Conservation (phyloP, 83 land plant genomes). For the Picea abies region DNA sequence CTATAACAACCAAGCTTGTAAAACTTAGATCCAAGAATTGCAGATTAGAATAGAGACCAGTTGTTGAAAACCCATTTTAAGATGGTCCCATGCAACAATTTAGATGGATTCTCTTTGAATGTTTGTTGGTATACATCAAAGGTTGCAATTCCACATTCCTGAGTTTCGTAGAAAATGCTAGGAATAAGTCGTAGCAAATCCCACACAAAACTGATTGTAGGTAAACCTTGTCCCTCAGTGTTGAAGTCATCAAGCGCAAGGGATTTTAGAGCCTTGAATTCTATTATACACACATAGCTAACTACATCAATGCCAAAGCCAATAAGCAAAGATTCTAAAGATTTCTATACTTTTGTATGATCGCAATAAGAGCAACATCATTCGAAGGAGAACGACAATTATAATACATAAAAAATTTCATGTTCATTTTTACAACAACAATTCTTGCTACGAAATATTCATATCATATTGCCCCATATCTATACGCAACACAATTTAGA, state of each 20-base stretch:
- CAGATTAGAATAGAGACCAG: slow-evolving; percentile 23
- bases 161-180: slow-evolving; percentile 25
- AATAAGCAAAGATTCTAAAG: slow-evolving; percentile 31
- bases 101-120: slow-evolving; percentile 30
- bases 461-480: slow-evolving; percentile 19
- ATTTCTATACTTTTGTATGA: slow-evolving; percentile 26
- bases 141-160: slow-evolving; percentile 43
- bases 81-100: too few relatives aligned
- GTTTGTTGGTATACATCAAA: slow-evolving; percentile 24
- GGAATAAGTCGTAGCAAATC: slow-evolving; percentile 19
- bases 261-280: slow-evolving; percentile 26
- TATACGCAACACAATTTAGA: slow-evolving; percentile 17
- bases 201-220: slow-evolving; percentile 29
- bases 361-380: slow-evolving; percentile 18
- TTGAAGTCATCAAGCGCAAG: slow-evolving; percentile 26
- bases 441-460: slow-evolving; percentile 24
- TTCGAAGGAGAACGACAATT: slow-evolving; percentile 19
- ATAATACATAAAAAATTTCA: slow-evolving; percentile 18
- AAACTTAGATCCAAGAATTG: slow-evolving; percentile 6
- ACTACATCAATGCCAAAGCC: slow-evolving; percentile 23
- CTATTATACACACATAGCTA: slow-evolving; percentile 24
- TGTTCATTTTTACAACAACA: slow-evolving; percentile 22
- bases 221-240: slow-evolving; percentile 36
- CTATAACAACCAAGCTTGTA: slow-evolving; percentile 18
- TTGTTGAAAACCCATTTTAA: slow-evolving; percentile 33